Evolutionary conservation across 495 filamentous ascomycete genomes (phyloP).

Genomic region (Hypoxylon fuscum): DNA sequence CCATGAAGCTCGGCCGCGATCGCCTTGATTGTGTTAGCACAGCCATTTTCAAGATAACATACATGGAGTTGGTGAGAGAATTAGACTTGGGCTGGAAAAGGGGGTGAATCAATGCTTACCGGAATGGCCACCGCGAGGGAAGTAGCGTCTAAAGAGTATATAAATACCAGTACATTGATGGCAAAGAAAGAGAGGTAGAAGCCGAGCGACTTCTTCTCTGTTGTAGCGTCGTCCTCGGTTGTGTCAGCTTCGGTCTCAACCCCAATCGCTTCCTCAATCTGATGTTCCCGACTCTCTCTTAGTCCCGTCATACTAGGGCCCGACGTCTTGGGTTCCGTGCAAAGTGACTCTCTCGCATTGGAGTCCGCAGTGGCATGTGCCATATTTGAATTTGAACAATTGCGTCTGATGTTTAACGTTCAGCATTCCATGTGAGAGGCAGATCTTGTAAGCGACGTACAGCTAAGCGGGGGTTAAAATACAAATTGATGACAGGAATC

Average conservation of each 20-base stretch:
- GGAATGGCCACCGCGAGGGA: constrained; percentile 35
- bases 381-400: constrained; percentile 16
- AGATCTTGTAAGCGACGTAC: neutral
- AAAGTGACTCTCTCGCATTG: neutral
- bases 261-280: constrained; percentile 8
- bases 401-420: neutral
- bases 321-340: constrained; percentile 18
- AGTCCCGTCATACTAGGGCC: constrained; percentile 7
- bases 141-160: constrained; percentile 33
- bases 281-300: constrained; percentile 3
- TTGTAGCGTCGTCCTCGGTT: constrained; percentile 2
- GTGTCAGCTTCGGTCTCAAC: constrained; percentile 8
- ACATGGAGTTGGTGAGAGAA: neutral
- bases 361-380: neutral
- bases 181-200: constrained; percentile 36
- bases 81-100: neutral
- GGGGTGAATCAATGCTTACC: constrained; percentile 9
- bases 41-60: neutral
- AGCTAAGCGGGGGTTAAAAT: neutral
- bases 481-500: no score
- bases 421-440: neutral
- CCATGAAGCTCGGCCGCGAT: constrained; percentile 57
- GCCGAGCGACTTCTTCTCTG: constrained; percentile 19
- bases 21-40: constrained; percentile 38
- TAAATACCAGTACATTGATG: constrained; percentile 31